A percentile compares a stretch with the other conserved stretches of the same genome.
Evolutionary conservation across 148 eudicot species (phyloP).

Genomic region (Rhododendron williamsianum): DNA sequence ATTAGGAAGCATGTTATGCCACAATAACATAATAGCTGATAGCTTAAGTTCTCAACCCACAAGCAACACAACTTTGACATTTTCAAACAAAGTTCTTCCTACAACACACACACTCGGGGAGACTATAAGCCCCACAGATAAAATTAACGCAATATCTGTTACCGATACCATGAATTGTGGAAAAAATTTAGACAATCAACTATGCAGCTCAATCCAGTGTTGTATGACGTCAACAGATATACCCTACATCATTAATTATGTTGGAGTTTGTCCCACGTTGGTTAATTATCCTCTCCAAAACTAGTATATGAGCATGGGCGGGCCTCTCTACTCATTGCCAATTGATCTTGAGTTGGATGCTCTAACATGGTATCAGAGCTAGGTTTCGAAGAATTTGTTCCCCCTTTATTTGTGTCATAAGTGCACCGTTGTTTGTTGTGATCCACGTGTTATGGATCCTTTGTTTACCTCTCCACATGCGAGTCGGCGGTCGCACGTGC

Average conservation of each 20-base stretch:
- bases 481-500: no score
- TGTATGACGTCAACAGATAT: not conserved
- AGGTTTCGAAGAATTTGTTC: no score
- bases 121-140: not conserved
- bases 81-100: conserved; percentile 1
- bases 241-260: not conserved
- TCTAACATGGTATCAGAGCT: no score
- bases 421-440: no score
- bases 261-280: no score
- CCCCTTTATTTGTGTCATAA: no score
- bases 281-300: no score
- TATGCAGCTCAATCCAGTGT: not conserved
- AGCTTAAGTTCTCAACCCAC: not conserved
- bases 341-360: no score
- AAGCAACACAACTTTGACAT: not conserved
- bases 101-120: not conserved
- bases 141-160: not conserved
- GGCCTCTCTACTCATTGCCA: no score
- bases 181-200: not conserved
- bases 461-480: no score
- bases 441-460: no score
- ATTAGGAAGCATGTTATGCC: conserved; percentile 11
- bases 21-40: not conserved
- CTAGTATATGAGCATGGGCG: no score
- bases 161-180: not conserved